Evolutionary conservation across 208 protist genomes (phyloP).

Genomic region (Leishmania amazonensis): DNA sequence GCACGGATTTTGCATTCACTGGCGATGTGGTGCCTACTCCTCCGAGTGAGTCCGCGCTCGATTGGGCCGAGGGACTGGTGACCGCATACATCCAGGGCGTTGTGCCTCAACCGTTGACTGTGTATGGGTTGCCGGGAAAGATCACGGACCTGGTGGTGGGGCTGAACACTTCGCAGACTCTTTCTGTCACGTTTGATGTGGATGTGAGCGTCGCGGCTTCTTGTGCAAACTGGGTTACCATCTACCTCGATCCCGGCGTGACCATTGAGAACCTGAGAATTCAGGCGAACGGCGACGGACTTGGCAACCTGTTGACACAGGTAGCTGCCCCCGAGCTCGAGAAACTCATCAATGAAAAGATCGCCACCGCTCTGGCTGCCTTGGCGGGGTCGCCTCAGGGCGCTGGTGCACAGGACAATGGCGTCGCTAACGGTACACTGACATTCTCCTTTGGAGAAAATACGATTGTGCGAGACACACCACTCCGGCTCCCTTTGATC

Average conservation of each 20-base stretch:
- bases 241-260: constrained; percentile 20
- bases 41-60: background rate
- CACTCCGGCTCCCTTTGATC: constrained; percentile 7
- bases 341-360: constrained; percentile 10
- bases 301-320: constrained; percentile 2
- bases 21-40: constrained; percentile 8
- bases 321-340: background rate
- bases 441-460: constrained; percentile 14
- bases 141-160: constrained; percentile 1
- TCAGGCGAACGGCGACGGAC: background rate
- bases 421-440: background rate
- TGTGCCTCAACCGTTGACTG: constrained; percentile 14
- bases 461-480: constrained; percentile 2
- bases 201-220: constrained; percentile 13
- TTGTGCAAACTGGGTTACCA: constrained; percentile 14
- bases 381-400: background rate
- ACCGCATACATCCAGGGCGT: background rate
- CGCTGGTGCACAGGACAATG: background rate
- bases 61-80: constrained; percentile 20
- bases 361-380: background rate
- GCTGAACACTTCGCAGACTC: background rate
- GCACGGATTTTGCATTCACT: background rate
- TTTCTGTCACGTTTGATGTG: background rate
- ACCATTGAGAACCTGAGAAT: background rate
- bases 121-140: constrained; percentile 8